A percentile compares a stretch with the other conserved stretches of the same genome.
Evolutionary conservation across 1,139 yeast species (phyloP).

Genomic region (Meyerozyma guilliermondii): DNA sequence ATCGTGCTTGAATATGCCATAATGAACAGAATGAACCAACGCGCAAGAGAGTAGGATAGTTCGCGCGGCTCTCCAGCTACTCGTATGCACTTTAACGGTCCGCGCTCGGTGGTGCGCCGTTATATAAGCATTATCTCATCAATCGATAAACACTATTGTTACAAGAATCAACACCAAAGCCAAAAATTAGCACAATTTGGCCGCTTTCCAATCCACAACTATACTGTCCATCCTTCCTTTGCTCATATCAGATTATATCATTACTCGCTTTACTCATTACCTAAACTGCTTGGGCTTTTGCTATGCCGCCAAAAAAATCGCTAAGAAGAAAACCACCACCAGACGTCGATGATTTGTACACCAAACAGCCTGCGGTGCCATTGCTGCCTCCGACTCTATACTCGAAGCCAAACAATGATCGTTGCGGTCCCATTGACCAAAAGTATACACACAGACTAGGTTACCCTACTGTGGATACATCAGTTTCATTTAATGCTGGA

Average conservation of each 20-base stretch:
- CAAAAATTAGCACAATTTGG: slow-evolving; percentile 4
- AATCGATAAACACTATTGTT: neutral
- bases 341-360: neutral
- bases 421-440: neutral
- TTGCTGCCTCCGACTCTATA: neutral
- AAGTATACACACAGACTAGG: neutral
- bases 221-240: neutral
- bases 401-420: neutral
- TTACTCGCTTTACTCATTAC: neutral
- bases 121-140: neutral
- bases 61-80: no score
- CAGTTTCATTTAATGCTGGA: neutral
- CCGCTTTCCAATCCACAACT: no score
- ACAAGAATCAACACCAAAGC: neutral
- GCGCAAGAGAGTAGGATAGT: neutral
- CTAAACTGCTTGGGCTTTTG: slow-evolving; percentile 4
- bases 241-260: neutral
- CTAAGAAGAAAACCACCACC: slow-evolving; percentile 2
- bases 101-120: neutral
- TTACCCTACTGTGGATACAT: neutral
- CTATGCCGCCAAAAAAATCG: slow-evolving; percentile 1
- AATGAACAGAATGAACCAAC: neutral
- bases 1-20: slow-evolving; percentile 30
- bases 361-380: neutral
- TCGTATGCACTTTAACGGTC: neutral